Conservation (phyloP, 202 grass and related monocot genomes). For the Elaeis oleifera region DNA sequence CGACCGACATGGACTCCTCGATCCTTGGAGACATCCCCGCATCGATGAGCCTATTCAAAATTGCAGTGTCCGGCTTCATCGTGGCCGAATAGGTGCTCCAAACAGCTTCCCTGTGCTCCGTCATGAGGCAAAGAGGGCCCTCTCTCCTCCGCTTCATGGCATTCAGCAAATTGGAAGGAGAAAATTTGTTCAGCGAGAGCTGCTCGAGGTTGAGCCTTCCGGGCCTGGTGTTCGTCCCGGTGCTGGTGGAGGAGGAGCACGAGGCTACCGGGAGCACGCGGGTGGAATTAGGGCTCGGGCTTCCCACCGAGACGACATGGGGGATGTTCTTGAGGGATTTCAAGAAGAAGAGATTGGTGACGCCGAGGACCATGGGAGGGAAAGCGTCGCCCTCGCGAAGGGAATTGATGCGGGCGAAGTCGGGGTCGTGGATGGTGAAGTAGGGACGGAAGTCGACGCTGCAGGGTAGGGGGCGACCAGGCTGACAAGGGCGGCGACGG, state of each 20-base stretch:
- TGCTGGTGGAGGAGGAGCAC: conserved; percentile 12
- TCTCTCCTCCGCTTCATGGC: conserved; percentile 81
- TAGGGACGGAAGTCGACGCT: conserved; percentile 84
- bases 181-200: conserved; percentile 71
- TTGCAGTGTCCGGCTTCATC: conserved; percentile 80
- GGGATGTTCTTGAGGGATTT: conserved; percentile 72
- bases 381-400: conserved; percentile 64
- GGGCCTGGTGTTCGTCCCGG: conserved; percentile 32
- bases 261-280: conserved; percentile 45
- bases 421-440: conserved; percentile 94
- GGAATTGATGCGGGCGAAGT: conserved; percentile 71
- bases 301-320: conserved; percentile 72
- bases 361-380: conserved; percentile 73
- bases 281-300: conserved; percentile 59
- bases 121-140: conserved; percentile 92
- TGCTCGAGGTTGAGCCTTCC: conserved; percentile 66
- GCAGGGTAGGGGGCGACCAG: conserved; percentile 72
- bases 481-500: conserved; percentile 78
- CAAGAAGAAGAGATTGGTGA: conserved; percentile 97
- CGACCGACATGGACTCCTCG: conserved; percentile 90
- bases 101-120: conserved; percentile 86
- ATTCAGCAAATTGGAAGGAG: conserved; percentile 73
- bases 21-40: conserved; percentile 56
- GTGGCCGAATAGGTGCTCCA: conserved; percentile 68
- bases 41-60: conserved; percentile 86